A percentile compares a stretch with the other conserved stretches of the same genome.
phyloP scores from a whole-genome alignment of 2,329 filamentous ascomycete species.

The Cladobotryum protrusum region DNA sequence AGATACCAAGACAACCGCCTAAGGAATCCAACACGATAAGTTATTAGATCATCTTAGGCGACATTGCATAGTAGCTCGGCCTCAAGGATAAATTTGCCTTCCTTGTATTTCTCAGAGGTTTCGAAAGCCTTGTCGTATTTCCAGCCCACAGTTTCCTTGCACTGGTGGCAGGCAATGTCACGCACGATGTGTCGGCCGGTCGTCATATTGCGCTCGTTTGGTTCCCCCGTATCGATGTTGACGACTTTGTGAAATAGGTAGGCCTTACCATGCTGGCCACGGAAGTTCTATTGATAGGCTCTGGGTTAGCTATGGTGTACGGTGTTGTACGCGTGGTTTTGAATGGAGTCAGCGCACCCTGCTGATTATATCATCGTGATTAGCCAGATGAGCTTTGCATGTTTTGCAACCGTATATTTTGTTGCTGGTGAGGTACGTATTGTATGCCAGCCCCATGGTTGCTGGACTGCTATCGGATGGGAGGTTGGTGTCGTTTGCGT shows the following conservation, averaged over 20 bases:
- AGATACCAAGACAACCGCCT: not conserved
- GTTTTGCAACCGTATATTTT: slow-evolving; percentile 90
- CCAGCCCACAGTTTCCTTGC: slow-evolving; percentile 91
- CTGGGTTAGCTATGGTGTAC: not conserved
- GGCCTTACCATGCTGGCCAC: slow-evolving; percentile 95
- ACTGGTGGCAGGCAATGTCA: slow-evolving; percentile 87
- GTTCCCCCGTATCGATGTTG: slow-evolving; percentile 76
- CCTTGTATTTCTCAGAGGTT: slow-evolving; percentile 91
- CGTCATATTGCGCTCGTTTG: slow-evolving; percentile 96
- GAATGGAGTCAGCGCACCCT: slow-evolving; percentile 51
- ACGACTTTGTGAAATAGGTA: slow-evolving; percentile 94
- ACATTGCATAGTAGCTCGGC: slow-evolving; percentile 83
- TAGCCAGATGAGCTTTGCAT: slow-evolving; percentile 93
- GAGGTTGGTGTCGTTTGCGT: not conserved
- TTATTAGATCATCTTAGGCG: slow-evolving; percentile 32
- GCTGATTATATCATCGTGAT: slow-evolving; percentile 94
- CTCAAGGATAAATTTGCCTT: slow-evolving; percentile 96
- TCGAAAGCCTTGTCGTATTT: slow-evolving; percentile 99
- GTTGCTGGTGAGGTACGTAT: slow-evolving; percentile 78
- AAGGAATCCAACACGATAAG: not conserved
- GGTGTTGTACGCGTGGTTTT: no score
- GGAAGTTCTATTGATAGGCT: slow-evolving; percentile 70
- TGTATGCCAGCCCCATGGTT: slow-evolving; percentile 82
- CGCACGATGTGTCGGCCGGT: slow-evolving; percentile 91
- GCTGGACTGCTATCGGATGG: not conserved